Evolutionary conservation across 768 basidiomycete genomes (phyloP), one percentile per base, ranked within the genome.

Genomic region (Tylopilus balloui): DNA sequence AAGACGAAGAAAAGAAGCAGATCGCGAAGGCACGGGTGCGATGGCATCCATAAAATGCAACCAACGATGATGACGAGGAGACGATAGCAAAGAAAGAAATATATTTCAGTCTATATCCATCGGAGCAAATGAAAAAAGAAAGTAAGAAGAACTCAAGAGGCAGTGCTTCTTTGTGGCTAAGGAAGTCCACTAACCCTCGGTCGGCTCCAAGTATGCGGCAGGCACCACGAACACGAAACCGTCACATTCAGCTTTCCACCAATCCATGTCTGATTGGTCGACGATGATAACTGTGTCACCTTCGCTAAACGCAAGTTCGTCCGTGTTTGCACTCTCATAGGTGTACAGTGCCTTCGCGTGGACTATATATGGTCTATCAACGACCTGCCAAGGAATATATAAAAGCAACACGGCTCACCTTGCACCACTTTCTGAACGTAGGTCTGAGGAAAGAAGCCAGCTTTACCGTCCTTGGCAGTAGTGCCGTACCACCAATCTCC

Each of bases 401-500:
- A n/a, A n/a, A 19, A 19, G 6, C 2, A 29, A 6, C 6, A 35
- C 39, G 31, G 29, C 48, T 24, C 36, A 92, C 93, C 72, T 52
- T 78, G 68, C 31, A 80, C 74, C 25, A 92, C 67, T 58, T 79
- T 77, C 57, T 90, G 81, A 11, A 95, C 86, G 59, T 95, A 97
- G 2, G 84, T 83, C 64, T 84, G 83, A 1, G 95, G 95, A 81
- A 97, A 91, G 72, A 94, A 82, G 1, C 96, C 96, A 28, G 78
- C 73, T 60, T 78, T 81, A 17, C 86, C 83, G 45, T 74, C 79
- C 47, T 73, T 80, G 27, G 83, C 69, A 14, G 78, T 65, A 4
- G 75, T 87, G 23, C 92, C 93, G 63, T 88, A 89, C 90, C 92
- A 95, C 96, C 96, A 98, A 53, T 92, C 90, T 32, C 87, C 83